A percentile compares a stretch with the other conserved stretches of the same genome.
phyloP scores from a whole-genome alignment of 768 basidiomycete genomes.

The Boletus tylopilopsis region DNA sequence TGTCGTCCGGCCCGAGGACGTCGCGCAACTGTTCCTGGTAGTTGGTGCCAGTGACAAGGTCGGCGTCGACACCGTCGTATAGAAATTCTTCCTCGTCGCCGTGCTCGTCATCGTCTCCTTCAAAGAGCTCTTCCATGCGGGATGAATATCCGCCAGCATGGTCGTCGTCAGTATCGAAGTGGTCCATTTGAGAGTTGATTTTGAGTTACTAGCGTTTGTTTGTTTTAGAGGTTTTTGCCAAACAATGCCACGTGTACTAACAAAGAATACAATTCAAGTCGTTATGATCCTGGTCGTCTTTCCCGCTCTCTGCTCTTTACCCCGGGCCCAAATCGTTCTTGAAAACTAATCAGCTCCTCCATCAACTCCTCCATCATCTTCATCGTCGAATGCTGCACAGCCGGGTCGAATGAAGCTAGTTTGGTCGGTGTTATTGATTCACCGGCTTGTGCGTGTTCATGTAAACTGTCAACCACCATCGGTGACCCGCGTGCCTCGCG shows the following conservation, averaged over 20 bases:
- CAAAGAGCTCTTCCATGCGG: slow-evolving; percentile 28
- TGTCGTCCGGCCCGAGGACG: slow-evolving; percentile 63
- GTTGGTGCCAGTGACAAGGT: slow-evolving; percentile 38
- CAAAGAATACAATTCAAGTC: neutral
- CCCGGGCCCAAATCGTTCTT: slow-evolving; percentile 77
- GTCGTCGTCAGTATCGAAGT: slow-evolving; percentile 11
- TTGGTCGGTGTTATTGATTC: slow-evolving; percentile 9
- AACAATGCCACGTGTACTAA: slow-evolving; percentile 23
- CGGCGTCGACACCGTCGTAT: slow-evolving; percentile 68
- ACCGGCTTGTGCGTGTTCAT: slow-evolving; percentile 9
- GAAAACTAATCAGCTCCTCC: slow-evolving; percentile 84
- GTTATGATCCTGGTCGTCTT: slow-evolving; percentile 38
- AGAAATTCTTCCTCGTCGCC: slow-evolving; percentile 63
- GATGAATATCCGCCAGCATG: slow-evolving; percentile 23
- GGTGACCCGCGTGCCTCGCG: slow-evolving; percentile 21
- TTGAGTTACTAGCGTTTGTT: slow-evolving; percentile 16
- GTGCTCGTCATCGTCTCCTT: slow-evolving; percentile 41
- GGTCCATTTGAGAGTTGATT: slow-evolving; percentile 12
- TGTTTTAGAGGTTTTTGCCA: slow-evolving; percentile 25
- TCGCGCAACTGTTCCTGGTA: slow-evolving; percentile 71
- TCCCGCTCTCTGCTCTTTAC: slow-evolving; percentile 51
- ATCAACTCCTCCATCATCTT: slow-evolving; percentile 89
- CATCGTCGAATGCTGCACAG: slow-evolving; percentile 48
- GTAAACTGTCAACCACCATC: slow-evolving; percentile 33
- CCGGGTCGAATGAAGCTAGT: slow-evolving; percentile 2